Conservation (phyloP, 139 green algal genomes). For the Yamagishiella unicocca region DNA sequence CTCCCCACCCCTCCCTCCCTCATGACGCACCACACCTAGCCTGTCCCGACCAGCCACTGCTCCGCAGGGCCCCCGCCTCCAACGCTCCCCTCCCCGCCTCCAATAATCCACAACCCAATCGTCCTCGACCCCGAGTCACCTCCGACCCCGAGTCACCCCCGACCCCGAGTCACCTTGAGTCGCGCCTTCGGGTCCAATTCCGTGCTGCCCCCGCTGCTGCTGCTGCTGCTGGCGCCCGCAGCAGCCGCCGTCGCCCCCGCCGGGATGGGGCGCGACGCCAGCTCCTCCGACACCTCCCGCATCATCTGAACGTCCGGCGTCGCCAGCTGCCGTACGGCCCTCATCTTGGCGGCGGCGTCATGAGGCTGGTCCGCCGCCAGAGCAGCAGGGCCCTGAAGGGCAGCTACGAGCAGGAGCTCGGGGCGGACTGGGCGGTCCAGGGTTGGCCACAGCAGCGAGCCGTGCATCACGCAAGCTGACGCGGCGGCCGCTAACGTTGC, state of each 20-base stretch:
- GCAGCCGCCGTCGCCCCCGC: not conserved
- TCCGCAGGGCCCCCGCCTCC: too few species aligned
- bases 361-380: not conserved
- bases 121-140: too few species aligned
- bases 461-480: not conserved
- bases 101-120: too few species aligned
- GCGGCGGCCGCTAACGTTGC: not conserved
- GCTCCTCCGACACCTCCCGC: conserved; percentile 40
- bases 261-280: not conserved
- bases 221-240: not conserved
- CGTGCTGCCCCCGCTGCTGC: not conserved
- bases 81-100: too few species aligned
- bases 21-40: too few species aligned
- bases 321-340: not conserved
- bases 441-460: too few species aligned
- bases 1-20: too few species aligned
- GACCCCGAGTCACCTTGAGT: not conserved
- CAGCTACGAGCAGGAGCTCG: too few species aligned
- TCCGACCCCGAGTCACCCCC: not conserved
- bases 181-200: not conserved
- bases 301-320: not conserved
- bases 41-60: too few species aligned
- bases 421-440: too few species aligned
- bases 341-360: not conserved
- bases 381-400: too few species aligned